Base-by-base conservation (phyloP, 371 early-diverging fungal species). In the Mortierella sp. region DNA sequence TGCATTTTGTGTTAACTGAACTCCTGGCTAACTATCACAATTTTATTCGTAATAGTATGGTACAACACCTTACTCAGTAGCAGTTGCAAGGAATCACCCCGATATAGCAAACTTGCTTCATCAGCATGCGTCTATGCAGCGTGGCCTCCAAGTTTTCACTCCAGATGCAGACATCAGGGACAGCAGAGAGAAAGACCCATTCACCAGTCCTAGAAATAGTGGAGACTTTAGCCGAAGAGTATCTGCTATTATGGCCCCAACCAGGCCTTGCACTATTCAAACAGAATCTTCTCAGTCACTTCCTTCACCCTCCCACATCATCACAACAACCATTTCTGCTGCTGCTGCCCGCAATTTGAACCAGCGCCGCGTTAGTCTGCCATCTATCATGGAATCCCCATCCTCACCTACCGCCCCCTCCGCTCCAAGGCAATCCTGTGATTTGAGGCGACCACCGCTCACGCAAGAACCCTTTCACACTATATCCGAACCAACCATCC, bases 51-150 rank as follows among this genome's bases (percentile, higher is more conserved):
- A 58, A 68, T 52, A 80, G 83, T 92, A 89, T 75, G 91, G 92
- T 12, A 87, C 90, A 32, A 86, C 88, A 20, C 91, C 92, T 0
- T 72, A 88, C 35, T 84, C 87, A 63, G 85, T 90, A 20, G 92
- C 92, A n/a, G 72, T 77, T 49, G 88, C 91, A 30, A 88, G 89
- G 66, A 84, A 87, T 62, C 88, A 92, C 67, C 72, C 79, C 20
- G 91, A 90, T 47, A 87, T 90, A 26, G 85, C 88, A 9, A 78
- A 83, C 54, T 30, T 89, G 22, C 71, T 90, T 22, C 77, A 72
- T 58, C 59, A 59, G 30, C 83, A 81, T 43, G 20, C 73, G 0
- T 68, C 63, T 12, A 81, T 81, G 83, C 83, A 75, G 32, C 62
- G 83, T 20, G 83, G 83, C 5, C 37, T 76, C 18, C 76, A 75